Conservation (phyloP, 768 basidiomycete species). For the Rubroboletus satanas region DNA sequence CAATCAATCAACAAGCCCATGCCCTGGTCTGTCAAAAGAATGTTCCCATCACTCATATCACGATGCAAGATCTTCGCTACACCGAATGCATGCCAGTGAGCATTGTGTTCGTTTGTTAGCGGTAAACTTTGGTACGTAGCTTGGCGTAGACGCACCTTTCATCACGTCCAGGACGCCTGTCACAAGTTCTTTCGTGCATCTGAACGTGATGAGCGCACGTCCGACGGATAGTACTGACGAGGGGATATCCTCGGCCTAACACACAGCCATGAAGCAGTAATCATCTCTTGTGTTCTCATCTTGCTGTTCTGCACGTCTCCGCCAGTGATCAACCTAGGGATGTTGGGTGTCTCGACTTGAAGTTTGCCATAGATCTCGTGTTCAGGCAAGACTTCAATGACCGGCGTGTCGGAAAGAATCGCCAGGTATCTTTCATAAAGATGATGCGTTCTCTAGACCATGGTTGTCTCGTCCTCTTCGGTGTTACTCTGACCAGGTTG, state of each 20-base stretch:
- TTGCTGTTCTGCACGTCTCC: not conserved
- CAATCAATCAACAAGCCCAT: slow-evolving; percentile 22
- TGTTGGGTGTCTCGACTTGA: not conserved
- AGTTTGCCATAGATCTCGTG: slow-evolving; percentile 2
- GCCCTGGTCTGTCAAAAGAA: not conserved
- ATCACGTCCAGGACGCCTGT: not conserved
- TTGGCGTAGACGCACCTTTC: not conserved
- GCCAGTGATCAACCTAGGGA: not conserved
- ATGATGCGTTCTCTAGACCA: not conserved
- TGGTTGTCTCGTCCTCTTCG: not conserved
- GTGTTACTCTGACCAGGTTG: not conserved
- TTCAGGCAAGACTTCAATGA: not conserved
- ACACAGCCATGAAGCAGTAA: not conserved
- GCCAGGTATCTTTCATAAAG: slow-evolving; percentile 7
- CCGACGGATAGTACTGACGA: slow-evolving; percentile 1
- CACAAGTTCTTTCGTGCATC: not conserved
- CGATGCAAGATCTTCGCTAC: slow-evolving; percentile 20
- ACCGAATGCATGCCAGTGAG: slow-evolving; percentile 19
- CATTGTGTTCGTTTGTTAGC: slow-evolving; percentile 5
- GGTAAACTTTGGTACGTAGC: not conserved
- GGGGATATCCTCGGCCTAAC: not conserved
- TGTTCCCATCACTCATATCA: slow-evolving; percentile 18
- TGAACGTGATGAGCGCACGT: not conserved
- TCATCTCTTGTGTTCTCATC: not conserved
- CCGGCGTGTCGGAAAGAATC: not conserved